Conservation (phyloP, 805 yeast species). For the Ogataea wickerhamii region DNA sequence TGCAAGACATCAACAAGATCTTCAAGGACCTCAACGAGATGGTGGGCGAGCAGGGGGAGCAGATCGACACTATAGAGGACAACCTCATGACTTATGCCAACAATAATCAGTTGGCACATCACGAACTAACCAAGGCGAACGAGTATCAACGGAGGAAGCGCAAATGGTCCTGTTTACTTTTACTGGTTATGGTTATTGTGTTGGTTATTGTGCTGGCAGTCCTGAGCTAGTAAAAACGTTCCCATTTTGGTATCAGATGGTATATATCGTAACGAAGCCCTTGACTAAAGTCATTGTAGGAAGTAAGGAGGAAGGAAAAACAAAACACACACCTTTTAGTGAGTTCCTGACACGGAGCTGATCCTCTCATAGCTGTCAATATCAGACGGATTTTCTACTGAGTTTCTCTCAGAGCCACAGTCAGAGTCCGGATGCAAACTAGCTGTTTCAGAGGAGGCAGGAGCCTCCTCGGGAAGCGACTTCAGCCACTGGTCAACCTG, state of each 20-base stretch:
- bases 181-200: slow-evolving; percentile 56
- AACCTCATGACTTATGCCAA: slow-evolving; percentile 61
- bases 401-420: not conserved
- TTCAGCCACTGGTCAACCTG: slow-evolving; percentile 2
- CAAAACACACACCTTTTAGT: not conserved
- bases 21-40: slow-evolving; percentile 76
- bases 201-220: slow-evolving; percentile 57
- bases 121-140: slow-evolving; percentile 70
- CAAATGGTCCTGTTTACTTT: slow-evolving; percentile 68
- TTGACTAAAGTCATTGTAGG: too few relatives aligned
- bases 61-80: slow-evolving; percentile 79
- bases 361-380: not conserved
- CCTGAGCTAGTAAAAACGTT: slow-evolving; percentile 31
- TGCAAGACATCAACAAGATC: slow-evolving; percentile 79
- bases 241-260: not conserved
- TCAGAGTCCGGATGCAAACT: not conserved
- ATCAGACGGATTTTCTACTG: not conserved
- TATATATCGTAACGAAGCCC: too few relatives aligned
- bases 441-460: not conserved
- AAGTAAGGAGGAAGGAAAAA: too few relatives aligned
- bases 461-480: not conserved
- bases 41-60: slow-evolving; percentile 81
- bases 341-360: not conserved
- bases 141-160: slow-evolving; percentile 66
- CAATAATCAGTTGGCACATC: slow-evolving; percentile 66